These are phyloP conservation scores for Pestalotiopsis sp. DNA, from an alignment of 2,329 filamentous ascomycete species.

Conservation along the genomic window DNA sequence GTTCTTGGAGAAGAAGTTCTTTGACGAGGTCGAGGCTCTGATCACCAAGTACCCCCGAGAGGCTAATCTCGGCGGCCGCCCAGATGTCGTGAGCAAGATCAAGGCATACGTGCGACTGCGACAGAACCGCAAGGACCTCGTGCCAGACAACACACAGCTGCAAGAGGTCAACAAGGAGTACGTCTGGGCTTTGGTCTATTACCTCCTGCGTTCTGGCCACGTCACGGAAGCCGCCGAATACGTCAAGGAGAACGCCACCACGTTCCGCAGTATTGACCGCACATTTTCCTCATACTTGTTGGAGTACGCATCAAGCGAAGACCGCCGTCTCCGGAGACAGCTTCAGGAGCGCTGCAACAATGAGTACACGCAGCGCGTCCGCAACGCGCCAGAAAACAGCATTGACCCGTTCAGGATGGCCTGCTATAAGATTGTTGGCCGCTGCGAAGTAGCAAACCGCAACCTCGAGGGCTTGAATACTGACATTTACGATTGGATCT, in stretches of 20 bases:
- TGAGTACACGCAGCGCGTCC: constrained; percentile 83
- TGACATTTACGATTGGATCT: constrained; percentile 71
- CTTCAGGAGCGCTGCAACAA: constrained; percentile 86
- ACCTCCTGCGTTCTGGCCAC: constrained; percentile 82
- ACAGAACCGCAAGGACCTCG: constrained; percentile 78
- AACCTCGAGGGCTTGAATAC: constrained; percentile 64
- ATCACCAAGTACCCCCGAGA: constrained; percentile 85
- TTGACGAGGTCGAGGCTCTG: constrained; percentile 72
- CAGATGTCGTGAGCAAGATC: constrained; percentile 86
- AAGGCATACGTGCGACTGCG: constrained; percentile 88
- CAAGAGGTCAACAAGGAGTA: constrained; percentile 81
- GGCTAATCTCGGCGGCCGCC: constrained; percentile 85
- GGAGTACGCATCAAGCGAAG: constrained; percentile 75
- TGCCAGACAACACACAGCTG: constrained; percentile 77
- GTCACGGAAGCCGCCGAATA: constrained; percentile 84
- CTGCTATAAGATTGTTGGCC: constrained; percentile 96
- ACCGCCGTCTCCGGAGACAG: constrained; percentile 75
- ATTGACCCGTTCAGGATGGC: constrained; percentile 95
- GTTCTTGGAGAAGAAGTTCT: constrained; percentile 82
- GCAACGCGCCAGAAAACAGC: constrained; percentile 82
- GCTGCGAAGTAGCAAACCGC: constrained; percentile 67
- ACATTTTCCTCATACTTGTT: constrained; percentile 88
- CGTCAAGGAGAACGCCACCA: constrained; percentile 74
- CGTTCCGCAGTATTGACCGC: constrained; percentile 88
- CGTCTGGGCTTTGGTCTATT: constrained; percentile 94